phyloP scores from a whole-genome alignment of 2,329 filamentous ascomycete genomes.

The Thielaviopsis ethacetica region DNA sequence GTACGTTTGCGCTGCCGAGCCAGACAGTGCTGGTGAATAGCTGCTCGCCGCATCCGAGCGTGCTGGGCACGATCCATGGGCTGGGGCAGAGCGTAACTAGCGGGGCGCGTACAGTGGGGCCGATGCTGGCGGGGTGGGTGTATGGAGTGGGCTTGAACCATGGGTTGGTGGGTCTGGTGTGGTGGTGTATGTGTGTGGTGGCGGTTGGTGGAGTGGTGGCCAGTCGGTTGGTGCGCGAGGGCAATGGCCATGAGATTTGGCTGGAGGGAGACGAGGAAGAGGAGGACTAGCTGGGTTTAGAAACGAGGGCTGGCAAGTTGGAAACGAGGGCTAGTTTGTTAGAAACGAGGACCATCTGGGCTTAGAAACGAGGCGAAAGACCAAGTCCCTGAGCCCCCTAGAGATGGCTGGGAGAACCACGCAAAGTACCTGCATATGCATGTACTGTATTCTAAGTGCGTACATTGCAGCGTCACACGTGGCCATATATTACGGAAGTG shows the following conservation, averaged over 20 bases:
- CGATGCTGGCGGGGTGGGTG: conserved; percentile 40
- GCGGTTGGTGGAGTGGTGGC: conserved; percentile 32
- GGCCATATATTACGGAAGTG: too few species aligned
- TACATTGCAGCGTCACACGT: too few species aligned
- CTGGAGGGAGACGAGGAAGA: conserved; percentile 42
- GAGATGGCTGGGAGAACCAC: too few species aligned
- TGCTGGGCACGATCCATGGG: conserved; percentile 32
- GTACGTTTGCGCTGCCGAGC: conserved; percentile 42
- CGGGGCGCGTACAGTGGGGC: conserved; percentile 41
- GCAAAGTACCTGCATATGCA: too few species aligned
- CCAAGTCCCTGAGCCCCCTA: too few species aligned
- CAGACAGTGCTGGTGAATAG: conserved; percentile 32
- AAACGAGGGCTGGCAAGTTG: too few species aligned
- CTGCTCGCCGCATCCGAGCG: conserved; percentile 30
- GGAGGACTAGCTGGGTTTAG: too few species aligned
- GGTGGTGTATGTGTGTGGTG: conserved; percentile 37
- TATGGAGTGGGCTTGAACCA: conserved; percentile 42
- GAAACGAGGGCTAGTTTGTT: too few species aligned
- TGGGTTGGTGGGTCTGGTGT: conserved; percentile 41
- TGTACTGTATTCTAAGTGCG: background rate
- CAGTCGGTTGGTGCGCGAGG: conserved; percentile 41
- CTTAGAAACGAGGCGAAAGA: too few species aligned
- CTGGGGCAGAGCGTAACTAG: conserved; percentile 41
- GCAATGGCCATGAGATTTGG: conserved; percentile 48
- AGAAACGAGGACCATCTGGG: too few species aligned